phyloP scores from a whole-genome alignment of 768 basidiomycete genomes.

The Sarcomyxa edulis region DNA sequence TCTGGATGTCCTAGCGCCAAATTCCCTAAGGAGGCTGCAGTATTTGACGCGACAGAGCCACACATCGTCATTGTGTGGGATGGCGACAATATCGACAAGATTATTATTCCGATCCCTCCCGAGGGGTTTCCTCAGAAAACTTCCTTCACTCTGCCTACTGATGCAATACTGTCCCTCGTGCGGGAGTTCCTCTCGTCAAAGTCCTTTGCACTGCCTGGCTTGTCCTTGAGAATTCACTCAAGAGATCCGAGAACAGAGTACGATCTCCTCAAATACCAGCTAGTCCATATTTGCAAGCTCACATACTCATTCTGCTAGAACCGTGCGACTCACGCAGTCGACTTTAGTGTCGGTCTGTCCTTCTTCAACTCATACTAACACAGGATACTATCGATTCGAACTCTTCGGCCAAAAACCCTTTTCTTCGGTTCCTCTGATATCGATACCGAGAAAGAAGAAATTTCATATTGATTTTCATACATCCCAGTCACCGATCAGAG shows the following conservation, averaged over 20 bases:
- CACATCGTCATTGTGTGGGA: conserved; percentile 19
- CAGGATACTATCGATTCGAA: conserved; percentile 14
- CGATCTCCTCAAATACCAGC: no score
- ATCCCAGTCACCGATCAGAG: conserved; percentile 14
- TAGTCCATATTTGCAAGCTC: neutral
- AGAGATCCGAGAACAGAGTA: conserved; percentile 18
- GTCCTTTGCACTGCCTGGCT: conserved; percentile 5
- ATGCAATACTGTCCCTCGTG: conserved; percentile 10
- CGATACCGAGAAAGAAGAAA: neutral
- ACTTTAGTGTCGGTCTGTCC: conserved; percentile 22
- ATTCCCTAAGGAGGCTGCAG: conserved; percentile 14
- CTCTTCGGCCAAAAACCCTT: conserved; percentile 8
- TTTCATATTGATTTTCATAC: conserved; percentile 20
- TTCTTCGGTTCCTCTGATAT: neutral
- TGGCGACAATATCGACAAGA: conserved; percentile 18
- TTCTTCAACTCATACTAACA: conserved; percentile 12
- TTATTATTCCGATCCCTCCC: conserved; percentile 12
- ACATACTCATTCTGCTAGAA: conserved; percentile 7
- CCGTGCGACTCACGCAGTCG: conserved; percentile 14
- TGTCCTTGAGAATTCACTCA: conserved; percentile 16
- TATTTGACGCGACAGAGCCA: conserved; percentile 9
- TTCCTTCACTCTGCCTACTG: conserved; percentile 7
- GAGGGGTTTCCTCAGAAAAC: neutral
- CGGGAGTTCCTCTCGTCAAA: conserved; percentile 12
- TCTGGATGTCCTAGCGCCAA: conserved; percentile 16